phyloP scores from a whole-genome alignment of 768 basidiomycete genomes.

The Pulveroboletus ravenelii region DNA sequence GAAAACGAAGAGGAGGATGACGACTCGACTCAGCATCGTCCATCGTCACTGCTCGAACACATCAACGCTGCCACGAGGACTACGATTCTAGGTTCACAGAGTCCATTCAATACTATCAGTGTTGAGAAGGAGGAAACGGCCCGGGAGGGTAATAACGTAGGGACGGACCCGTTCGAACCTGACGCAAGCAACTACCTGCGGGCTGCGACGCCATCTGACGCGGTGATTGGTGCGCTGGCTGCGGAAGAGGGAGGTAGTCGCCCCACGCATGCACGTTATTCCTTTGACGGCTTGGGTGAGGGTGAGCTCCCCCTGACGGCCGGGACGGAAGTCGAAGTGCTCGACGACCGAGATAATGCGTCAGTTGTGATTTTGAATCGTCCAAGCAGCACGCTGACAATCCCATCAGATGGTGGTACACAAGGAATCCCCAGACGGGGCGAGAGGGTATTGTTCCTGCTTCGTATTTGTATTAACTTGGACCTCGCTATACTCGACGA shows the following conservation, averaged over 20 bases:
- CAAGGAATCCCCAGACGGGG: conserved; percentile 72
- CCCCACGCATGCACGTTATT: conserved; percentile 76
- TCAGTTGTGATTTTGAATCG: conserved; percentile 35
- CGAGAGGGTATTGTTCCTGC: conserved; percentile 89
- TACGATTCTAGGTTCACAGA: conserved; percentile 62
- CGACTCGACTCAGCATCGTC: conserved; percentile 71
- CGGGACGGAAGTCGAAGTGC: conserved; percentile 67
- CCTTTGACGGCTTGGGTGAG: conserved; percentile 74
- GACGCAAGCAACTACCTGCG: conserved; percentile 76
- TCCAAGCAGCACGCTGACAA: conserved; percentile 6
- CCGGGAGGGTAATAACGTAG: conserved; percentile 36
- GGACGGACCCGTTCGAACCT: conserved; percentile 54
- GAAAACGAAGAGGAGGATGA: conserved; percentile 73
- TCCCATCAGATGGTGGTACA: conserved; percentile 84
- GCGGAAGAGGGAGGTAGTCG: conserved; percentile 64
- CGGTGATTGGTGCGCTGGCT: conserved; percentile 53
- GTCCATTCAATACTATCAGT: conserved; percentile 34
- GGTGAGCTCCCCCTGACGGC: conserved; percentile 70
- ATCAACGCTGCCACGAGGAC: conserved; percentile 87
- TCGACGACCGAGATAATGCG: conserved; percentile 79
- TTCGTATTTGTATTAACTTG: conserved; percentile 75
- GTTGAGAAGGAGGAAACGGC: conserved; percentile 51
- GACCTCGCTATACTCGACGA: too few relatives aligned
- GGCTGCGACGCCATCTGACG: conserved; percentile 78
- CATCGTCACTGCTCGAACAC: conserved; percentile 83